Conservation (phyloP, 306 rosid species). For the Inga leiocalycina region DNA sequence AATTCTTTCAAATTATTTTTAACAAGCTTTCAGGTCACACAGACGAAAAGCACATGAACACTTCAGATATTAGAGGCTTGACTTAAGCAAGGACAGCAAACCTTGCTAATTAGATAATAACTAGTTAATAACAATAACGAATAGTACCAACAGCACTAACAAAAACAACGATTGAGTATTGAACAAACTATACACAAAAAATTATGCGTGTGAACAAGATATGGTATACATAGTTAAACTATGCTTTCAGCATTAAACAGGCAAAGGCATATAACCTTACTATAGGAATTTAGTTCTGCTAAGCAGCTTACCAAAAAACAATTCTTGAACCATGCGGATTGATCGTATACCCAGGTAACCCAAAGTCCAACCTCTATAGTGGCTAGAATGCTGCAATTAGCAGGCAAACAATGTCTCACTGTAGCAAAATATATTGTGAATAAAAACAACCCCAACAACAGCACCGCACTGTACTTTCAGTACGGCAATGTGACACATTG, state of each 20-base stretch:
- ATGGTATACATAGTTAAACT: constrained; percentile 29
- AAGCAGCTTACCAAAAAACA: constrained; percentile 39
- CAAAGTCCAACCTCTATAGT: constrained; percentile 36
- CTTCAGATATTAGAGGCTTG: constrained; percentile 23
- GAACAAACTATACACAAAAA: constrained; percentile 8
- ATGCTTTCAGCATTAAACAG: constrained; percentile 41
- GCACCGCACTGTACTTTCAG: constrained; percentile 29
- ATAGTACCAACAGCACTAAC: background rate
- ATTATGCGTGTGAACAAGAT: constrained; percentile 31
- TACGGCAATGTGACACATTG: constrained; percentile 33
- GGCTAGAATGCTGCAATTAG: constrained; percentile 34
- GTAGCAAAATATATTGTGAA: constrained; percentile 41
- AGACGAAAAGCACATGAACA: constrained; percentile 16
- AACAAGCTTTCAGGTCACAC: constrained; percentile 6
- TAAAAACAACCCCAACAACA: constrained; percentile 34
- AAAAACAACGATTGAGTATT: constrained; percentile 3
- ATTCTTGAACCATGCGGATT: constrained; percentile 31
- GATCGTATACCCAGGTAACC: constrained; percentile 41
- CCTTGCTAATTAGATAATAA: constrained; percentile 5
- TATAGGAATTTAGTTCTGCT: constrained; percentile 34
- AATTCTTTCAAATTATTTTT: background rate
- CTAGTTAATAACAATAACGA: background rate
- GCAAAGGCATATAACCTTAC: constrained; percentile 42
- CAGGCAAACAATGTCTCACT: constrained; percentile 18
- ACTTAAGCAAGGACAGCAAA: constrained; percentile 24